Conservation (phyloP, 441 rosid genomes). For the Croton setiger region DNA sequence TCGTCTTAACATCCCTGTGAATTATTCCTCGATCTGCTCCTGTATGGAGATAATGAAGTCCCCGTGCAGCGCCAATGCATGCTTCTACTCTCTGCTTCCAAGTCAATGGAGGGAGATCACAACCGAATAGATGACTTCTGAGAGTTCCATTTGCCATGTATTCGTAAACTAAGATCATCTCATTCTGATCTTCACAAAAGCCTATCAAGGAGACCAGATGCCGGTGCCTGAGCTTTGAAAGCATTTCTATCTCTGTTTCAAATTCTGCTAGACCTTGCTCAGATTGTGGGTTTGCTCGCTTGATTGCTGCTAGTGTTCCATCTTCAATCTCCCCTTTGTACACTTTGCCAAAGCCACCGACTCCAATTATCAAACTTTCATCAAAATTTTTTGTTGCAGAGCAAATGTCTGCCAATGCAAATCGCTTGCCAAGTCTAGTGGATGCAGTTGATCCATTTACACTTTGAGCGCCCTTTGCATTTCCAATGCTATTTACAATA, state of each 20-base stretch:
- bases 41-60: constrained; percentile 92
- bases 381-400: constrained; percentile 75
- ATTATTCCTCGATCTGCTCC: constrained; percentile 83
- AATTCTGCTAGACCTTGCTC: constrained; percentile 86
- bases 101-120: constrained; percentile 56
- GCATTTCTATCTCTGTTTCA: constrained; percentile 88
- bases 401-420: constrained; percentile 67
- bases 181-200: constrained; percentile 76
- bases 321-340: constrained; percentile 76
- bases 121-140: constrained; percentile 79
- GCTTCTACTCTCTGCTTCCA: constrained; percentile 82
- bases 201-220: constrained; percentile 87
- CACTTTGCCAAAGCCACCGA: constrained; percentile 90
- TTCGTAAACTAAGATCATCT: constrained; percentile 92
- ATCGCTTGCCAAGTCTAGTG: constrained; percentile 50
- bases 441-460: constrained; percentile 34
- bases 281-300: constrained; percentile 85
- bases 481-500: constrained; percentile 42
- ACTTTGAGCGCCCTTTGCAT: constrained; percentile 47
- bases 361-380: constrained; percentile 67
- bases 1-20: constrained; percentile 86
- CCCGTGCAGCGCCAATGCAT: constrained; percentile 77
- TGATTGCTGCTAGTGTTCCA: constrained; percentile 66
- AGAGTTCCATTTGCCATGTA: constrained; percentile 85
- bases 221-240: constrained; percentile 78